phyloP scores from a whole-genome alignment of 2,329 filamentous ascomycete species.

The Cladobotryum mycophilum region DNA sequence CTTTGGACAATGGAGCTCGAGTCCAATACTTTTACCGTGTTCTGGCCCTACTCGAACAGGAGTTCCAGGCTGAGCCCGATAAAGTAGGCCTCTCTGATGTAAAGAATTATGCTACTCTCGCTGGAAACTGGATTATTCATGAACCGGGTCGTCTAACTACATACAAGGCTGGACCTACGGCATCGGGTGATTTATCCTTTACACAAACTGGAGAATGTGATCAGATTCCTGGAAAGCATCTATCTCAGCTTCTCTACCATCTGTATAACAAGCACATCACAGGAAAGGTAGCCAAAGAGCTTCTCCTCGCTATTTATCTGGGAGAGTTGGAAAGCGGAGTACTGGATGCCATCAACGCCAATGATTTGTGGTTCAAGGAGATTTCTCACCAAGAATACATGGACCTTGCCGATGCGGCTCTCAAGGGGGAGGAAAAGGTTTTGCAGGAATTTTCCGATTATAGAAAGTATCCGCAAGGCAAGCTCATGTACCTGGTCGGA shows the following conservation, averaged over 20 bases:
- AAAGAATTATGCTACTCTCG: slow-evolving; percentile 39
- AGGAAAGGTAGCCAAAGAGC: slow-evolving; percentile 51
- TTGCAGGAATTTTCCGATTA: slow-evolving; percentile 39
- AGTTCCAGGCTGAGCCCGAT: slow-evolving; percentile 18
- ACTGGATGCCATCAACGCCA: slow-evolving; percentile 37
- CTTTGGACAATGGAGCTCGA: slow-evolving; percentile 70
- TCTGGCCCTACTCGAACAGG: slow-evolving; percentile 40
- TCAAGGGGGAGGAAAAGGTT: slow-evolving; percentile 41
- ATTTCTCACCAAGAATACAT: slow-evolving; percentile 42
- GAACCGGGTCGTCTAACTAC: slow-evolving; percentile 64
- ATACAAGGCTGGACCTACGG: slow-evolving; percentile 34
- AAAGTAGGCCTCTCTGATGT: slow-evolving; percentile 19
- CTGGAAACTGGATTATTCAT: slow-evolving; percentile 65
- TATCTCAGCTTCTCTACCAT: slow-evolving; percentile 46
- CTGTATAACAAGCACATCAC: slow-evolving; percentile 46
- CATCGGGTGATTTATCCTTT: slow-evolving; percentile 30
- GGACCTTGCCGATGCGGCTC: slow-evolving; percentile 37
- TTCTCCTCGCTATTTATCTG: slow-evolving; percentile 47
- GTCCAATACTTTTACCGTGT: slow-evolving; percentile 76
- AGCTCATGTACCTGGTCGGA: slow-evolving; percentile 55
- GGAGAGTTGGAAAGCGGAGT: slow-evolving; percentile 40
- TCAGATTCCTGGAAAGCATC: slow-evolving; percentile 39
- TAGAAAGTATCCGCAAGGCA: slow-evolving; percentile 47
- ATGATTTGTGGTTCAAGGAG: slow-evolving; percentile 50
- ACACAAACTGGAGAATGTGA: slow-evolving; percentile 41